Evolutionary conservation across 345 rosid species (phyloP), one percentile per base, ranked within the genome.

Genomic region (Eucalyptus regnans): DNA sequence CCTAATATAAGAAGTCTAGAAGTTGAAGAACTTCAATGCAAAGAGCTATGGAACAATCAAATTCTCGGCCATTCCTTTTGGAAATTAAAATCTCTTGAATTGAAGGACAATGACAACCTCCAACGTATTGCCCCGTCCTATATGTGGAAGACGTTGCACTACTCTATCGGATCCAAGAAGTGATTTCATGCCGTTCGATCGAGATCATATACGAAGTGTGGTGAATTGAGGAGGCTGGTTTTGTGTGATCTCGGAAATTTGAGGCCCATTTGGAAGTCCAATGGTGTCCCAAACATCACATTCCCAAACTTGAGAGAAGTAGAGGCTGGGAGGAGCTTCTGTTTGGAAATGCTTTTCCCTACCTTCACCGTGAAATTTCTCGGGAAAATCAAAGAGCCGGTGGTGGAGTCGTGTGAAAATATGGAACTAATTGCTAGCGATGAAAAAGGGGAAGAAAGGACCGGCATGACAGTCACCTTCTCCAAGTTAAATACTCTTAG

Each of bases 401-500:
- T 1, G 17, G 71, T 62, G 17, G 17, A 29, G 33, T 62, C 1
- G 1, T 13, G 71, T 13, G 17, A 62, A 12, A 8, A 12, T 29
- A 6, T 29, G 17, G 9, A 62, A 62, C 17, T 29, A 29, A 29
- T 62, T 62, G 33, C 9, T 12, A 9, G 33, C 1, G 1, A 62
- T 29, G 71, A 29, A 62, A 12, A 29, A 29, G 2, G 33, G 1
- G 33, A 62, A 29, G 33, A 12, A 62, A 0, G 0, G 3, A 29
- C 3, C 1, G 0, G 9, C 17, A 62, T 17, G 1, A 29, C 5
- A 29, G 2, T 29, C 17, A 29, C 8, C 33, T 62, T 62, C 71
- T 62, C 17, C 5, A 1, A 62, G 33, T 29, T 62, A 22, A 0
- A 0, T 13, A 0, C 0, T 12, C 17, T 62, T 6, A 6, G 4